These are phyloP conservation scores for Tolypocladium paradoxum DNA, from an alignment of 2,329 filamentous ascomycete genomes.

Conservation along the genomic window DNA sequence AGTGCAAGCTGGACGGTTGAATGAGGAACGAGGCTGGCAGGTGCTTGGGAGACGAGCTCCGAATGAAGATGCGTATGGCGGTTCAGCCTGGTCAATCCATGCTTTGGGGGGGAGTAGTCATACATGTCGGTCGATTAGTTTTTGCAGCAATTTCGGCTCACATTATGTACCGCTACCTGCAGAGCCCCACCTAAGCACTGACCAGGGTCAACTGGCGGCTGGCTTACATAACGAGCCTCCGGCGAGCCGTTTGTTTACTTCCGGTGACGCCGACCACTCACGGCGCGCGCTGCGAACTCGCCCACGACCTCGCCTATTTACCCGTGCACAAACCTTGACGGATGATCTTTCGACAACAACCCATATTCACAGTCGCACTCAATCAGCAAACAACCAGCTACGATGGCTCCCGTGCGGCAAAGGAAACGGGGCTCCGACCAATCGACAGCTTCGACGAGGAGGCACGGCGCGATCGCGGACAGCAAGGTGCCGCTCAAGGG, in stretches of 20 bases:
- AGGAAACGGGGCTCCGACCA: constrained; percentile 20
- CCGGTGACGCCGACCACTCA: constrained; percentile 9
- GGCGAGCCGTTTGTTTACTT: constrained; percentile 28
- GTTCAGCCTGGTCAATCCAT: constrained; percentile 31
- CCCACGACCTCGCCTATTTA: not conserved
- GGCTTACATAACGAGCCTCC: constrained; percentile 6
- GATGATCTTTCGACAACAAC: not conserved
- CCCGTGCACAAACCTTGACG: not conserved
- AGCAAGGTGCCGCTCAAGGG: constrained; percentile 12
- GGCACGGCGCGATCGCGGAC: constrained; percentile 10
- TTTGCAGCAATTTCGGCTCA: not conserved
- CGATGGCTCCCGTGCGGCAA: constrained; percentile 36
- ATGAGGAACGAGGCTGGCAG: constrained; percentile 2
- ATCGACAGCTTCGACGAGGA: constrained; percentile 4
- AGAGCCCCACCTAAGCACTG: not conserved
- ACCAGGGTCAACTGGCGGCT: not conserved
- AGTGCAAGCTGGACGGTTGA: not conserved
- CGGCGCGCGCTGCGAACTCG: constrained; percentile 2
- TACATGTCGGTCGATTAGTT: not conserved
- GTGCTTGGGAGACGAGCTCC: constrained; percentile 9
- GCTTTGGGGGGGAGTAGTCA: not conserved
- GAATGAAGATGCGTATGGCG: constrained; percentile 27
- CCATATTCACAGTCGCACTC: constrained; percentile 2
- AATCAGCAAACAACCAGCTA: constrained; percentile 10
- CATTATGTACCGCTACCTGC: constrained; percentile 12